These are phyloP conservation scores for Kuraishia floccosa DNA, from an alignment of 805 yeast genomes.

Conservation along the genomic window DNA sequence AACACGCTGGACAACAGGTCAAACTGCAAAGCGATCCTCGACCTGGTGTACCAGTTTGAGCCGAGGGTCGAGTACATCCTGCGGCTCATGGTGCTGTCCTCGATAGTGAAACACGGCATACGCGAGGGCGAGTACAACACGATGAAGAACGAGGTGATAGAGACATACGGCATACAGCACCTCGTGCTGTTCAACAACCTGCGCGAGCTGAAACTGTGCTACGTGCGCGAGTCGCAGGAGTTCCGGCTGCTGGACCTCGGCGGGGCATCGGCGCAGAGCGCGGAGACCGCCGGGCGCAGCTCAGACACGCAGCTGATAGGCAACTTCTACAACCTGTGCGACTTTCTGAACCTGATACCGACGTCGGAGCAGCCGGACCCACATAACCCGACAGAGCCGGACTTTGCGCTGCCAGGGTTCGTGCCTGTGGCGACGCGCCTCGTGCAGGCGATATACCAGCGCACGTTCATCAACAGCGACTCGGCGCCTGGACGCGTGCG, in stretches of 20 bases:
- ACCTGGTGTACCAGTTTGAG: slow-evolving; percentile 36
- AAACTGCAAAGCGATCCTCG: slow-evolving; percentile 25
- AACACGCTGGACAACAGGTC: slow-evolving; percentile 32
- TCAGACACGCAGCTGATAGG: slow-evolving; percentile 15
- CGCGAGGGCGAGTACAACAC: slow-evolving; percentile 47
- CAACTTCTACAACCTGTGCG: slow-evolving; percentile 19
- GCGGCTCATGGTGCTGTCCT: slow-evolving; percentile 43
- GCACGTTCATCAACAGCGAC: slow-evolving; percentile 36
- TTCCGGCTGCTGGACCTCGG: slow-evolving; percentile 2
- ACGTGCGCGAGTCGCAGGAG: slow-evolving; percentile 15
- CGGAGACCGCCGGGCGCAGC: not conserved
- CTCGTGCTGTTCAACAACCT: slow-evolving; percentile 36
- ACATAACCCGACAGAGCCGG: slow-evolving; percentile 25
- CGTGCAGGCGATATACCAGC: slow-evolving; percentile 53
- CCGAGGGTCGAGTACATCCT: slow-evolving; percentile 31
- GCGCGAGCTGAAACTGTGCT: slow-evolving; percentile 34
- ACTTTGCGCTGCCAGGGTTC: slow-evolving; percentile 68
- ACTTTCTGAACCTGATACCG: slow-evolving; percentile 40
- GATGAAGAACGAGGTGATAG: slow-evolving; percentile 43
- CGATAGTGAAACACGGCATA: slow-evolving; percentile 59
- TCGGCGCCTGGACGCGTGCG: slow-evolving; percentile 12
- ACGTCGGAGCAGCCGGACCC: slow-evolving; percentile 10
- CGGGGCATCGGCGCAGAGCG: not conserved
- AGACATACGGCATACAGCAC: slow-evolving; percentile 53
- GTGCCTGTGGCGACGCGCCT: slow-evolving; percentile 68